Percentiles rank a stretch among this genome's conserved stretches.
phyloP scores from a whole-genome alignment of 1,284 basidiomycete genomes.

The Sporisorium reilianum region DNA sequence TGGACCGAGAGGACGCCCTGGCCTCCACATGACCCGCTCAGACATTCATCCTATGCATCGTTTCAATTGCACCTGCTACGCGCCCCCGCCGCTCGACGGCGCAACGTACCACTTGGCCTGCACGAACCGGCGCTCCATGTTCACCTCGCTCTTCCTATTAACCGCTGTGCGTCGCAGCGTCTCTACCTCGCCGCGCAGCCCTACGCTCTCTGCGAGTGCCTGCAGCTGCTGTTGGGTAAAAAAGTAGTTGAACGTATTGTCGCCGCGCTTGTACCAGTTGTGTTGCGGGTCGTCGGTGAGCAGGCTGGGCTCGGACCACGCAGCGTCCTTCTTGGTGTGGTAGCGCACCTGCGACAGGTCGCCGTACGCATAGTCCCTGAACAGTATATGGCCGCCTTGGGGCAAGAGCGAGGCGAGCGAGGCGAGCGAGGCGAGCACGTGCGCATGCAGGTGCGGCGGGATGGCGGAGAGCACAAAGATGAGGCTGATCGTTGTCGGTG shows the following conservation, averaged over 20 bases:
- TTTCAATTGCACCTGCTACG: background rate
- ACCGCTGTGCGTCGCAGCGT: slow-evolving; percentile 26
- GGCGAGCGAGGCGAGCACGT: slow-evolving; percentile 20
- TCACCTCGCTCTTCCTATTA: slow-evolving; percentile 36
- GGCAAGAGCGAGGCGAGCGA: slow-evolving; percentile 20
- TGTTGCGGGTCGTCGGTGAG: slow-evolving; percentile 43
- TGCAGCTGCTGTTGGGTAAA: slow-evolving; percentile 63
- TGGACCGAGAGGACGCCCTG: slow-evolving; percentile 65
- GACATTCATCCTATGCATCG: background rate
- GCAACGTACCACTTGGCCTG: slow-evolving; percentile 60
- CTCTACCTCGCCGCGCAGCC: slow-evolving; percentile 53
- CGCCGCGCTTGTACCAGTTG: slow-evolving; percentile 68
- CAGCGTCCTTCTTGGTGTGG: slow-evolving; percentile 62
- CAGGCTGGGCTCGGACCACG: slow-evolving; percentile 67
- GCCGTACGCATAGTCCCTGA: slow-evolving; percentile 69
- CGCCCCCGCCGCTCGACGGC: background rate
- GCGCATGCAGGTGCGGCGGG: slow-evolving; percentile 62
- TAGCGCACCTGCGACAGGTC: slow-evolving; percentile 69
- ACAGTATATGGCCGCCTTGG: slow-evolving; percentile 53
- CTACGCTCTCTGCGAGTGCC: slow-evolving; percentile 21
- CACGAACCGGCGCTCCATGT: slow-evolving; percentile 59
- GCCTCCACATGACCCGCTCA: slow-evolving; percentile 11
- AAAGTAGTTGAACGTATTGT: slow-evolving; percentile 70
- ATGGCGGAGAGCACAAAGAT: slow-evolving; percentile 70
- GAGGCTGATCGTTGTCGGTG: slow-evolving; percentile 59